Evolutionary conservation across 805 yeast genomes (phyloP), one percentile per base, ranked within the genome.

Genomic region (Starmerella lactis-condensi): DNA sequence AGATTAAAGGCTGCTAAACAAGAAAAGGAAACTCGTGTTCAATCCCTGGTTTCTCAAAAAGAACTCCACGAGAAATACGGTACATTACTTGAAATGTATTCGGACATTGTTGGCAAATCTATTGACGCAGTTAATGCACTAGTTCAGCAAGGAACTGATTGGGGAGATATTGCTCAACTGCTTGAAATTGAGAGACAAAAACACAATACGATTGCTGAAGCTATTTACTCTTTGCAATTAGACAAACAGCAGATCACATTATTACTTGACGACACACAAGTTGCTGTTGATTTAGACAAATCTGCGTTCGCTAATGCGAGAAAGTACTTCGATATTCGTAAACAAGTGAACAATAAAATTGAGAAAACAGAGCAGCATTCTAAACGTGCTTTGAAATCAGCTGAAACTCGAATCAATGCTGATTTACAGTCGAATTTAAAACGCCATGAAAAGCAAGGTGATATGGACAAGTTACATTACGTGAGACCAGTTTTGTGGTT

Each of bases 221-320:
- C 60, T 35, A 75, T 83, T 32, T 58, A 62, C 28, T 46, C 70
- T 22, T 89, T 85, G 48, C 70, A 78, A 34, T 59, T 85, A 45
- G 60, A 63, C 25, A 68, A 75, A 26, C 75, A 75, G 44, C 72
- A 68, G 44, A 68, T 83, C 25, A 67, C 65, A 12, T 47, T 82
- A 15, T 40, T 48, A 2, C 53, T 83, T 15, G 69, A 71, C 17
- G 57, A 58, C n/a, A 50, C 74, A 3, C 59, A 63, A 10, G 75
- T 75, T 4, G 60, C 66, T 33, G 71, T 85, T 31, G 83, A 79
- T 42, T 58, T 85, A 1, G 49, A 61, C 0, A 54, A 72, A 6
- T 72, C 92, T 1, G 82, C 94, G 0, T 82, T 67, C 59, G 93
- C 95, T 2, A 85, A 85, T 53, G 83, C 95, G 0, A 64, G 85